phyloP scores from a whole-genome alignment of 2,329 filamentous ascomycete genomes.

The Neoarthrinium moseri region DNA sequence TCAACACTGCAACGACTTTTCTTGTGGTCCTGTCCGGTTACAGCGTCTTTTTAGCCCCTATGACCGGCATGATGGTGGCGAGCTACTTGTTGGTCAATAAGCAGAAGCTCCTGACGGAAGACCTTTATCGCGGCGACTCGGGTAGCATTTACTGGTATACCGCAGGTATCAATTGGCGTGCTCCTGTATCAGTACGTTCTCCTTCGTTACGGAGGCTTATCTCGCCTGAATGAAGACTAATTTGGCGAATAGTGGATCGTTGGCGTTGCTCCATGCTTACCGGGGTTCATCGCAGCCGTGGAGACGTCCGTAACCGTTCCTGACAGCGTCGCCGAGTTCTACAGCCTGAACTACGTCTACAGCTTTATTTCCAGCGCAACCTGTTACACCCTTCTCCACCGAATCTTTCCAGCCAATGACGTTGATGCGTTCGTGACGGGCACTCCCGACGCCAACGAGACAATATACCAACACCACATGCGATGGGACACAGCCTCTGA shows the following conservation, averaged over 20 bases:
- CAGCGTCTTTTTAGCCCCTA: constrained; percentile 5
- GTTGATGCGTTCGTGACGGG: constrained; percentile 29
- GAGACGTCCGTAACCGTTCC: constrained; percentile 26
- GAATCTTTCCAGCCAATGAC: constrained; percentile 22
- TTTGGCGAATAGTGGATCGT: background rate
- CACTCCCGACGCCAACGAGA: constrained; percentile 18
- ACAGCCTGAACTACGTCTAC: constrained; percentile 37
- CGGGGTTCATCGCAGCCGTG: constrained; percentile 1
- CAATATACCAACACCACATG: constrained; percentile 26
- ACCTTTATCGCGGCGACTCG: constrained; percentile 29
- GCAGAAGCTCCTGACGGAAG: constrained; percentile 32
- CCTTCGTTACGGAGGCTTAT: background rate
- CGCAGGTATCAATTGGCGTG: constrained; percentile 38
- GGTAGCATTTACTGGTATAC: constrained; percentile 39
- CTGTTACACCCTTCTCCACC: constrained; percentile 30
- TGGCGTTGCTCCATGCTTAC: background rate
- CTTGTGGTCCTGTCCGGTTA: constrained; percentile 5
- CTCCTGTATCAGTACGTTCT: constrained; percentile 34
- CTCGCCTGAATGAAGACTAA: background rate
- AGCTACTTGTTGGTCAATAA: constrained; percentile 31
- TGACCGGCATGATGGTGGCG: constrained; percentile 7
- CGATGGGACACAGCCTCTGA: constrained; percentile 25
- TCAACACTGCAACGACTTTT: constrained; percentile 6
- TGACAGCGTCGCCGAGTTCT: constrained; percentile 35
- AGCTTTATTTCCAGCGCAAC: constrained; percentile 33